Conservation (phyloP, 2,329 filamentous ascomycete genomes). For the Hypomyces rosellus region DNA sequence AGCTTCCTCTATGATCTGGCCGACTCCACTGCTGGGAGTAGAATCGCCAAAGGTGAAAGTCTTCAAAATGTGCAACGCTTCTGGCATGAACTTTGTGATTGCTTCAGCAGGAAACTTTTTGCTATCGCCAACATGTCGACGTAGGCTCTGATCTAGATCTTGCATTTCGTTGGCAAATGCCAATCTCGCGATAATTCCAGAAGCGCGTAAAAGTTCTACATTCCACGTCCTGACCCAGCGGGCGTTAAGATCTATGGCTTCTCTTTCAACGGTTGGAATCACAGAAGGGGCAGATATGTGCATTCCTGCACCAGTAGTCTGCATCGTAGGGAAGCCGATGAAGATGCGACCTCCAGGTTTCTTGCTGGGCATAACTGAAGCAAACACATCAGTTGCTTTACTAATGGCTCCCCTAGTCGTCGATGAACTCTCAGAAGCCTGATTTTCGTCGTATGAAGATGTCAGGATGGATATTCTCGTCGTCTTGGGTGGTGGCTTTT, state of each 20-base stretch:
- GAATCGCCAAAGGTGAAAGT: constrained; percentile 88
- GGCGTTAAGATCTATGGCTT: constrained; percentile 94
- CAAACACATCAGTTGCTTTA: constrained; percentile 72
- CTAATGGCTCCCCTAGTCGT: constrained; percentile 36
- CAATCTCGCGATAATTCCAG: constrained; percentile 83
- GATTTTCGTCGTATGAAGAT: constrained; percentile 78
- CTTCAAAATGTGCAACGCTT: constrained; percentile 75
- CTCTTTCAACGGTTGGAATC: constrained; percentile 93
- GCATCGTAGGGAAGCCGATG: constrained; percentile 94
- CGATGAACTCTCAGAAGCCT: constrained; percentile 53
- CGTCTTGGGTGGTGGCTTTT: constrained; percentile 87
- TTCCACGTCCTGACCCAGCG: constrained; percentile 96
- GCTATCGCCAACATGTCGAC: constrained; percentile 37
- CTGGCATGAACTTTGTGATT: constrained; percentile 63
- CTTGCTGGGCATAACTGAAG: constrained; percentile 82
- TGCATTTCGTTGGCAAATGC: constrained; percentile 85
- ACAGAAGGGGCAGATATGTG: constrained; percentile 94
- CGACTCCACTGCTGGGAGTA: constrained; percentile 78
- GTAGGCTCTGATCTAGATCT: constrained; percentile 59
- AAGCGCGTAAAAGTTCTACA: constrained; percentile 81
- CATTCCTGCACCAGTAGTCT: constrained; percentile 89
- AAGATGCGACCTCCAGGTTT: constrained; percentile 80
- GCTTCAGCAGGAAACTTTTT: constrained; percentile 55
- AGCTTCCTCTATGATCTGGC: constrained; percentile 83
- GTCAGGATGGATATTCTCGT: constrained; percentile 85